phyloP scores from a whole-genome alignment of 164 flowering plant genomes.

The Piper betle region DNA sequence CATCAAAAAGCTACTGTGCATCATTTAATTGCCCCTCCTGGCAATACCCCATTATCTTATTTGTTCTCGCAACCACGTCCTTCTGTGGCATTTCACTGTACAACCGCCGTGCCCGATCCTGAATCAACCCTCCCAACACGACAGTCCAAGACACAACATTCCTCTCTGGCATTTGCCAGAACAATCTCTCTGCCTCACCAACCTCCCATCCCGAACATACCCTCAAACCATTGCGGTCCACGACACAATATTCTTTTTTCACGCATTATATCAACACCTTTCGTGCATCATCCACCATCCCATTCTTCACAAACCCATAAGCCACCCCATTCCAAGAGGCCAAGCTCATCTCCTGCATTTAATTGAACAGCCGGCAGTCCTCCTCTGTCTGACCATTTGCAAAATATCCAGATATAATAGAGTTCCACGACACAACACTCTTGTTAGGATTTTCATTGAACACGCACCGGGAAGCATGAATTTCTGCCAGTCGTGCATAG shows the following conservation, averaged over 20 bases:
- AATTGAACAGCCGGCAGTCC: slow-evolving; percentile 29
- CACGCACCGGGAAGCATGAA: too few relatives aligned
- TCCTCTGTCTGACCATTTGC: background rate
- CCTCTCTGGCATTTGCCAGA: slow-evolving; percentile 36
- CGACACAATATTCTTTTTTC: slow-evolving; percentile 45
- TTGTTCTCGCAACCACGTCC: slow-evolving; percentile 63
- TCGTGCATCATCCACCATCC: slow-evolving; percentile 22
- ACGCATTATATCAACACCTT: slow-evolving; percentile 29
- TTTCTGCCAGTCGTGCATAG: slow-evolving; percentile 6
- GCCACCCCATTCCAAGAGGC: slow-evolving; percentile 49
- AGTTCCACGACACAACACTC: background rate
- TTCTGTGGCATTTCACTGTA: slow-evolving; percentile 50
- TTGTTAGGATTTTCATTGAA: too few relatives aligned
- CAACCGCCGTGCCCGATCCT: slow-evolving; percentile 26
- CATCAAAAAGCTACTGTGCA: too few relatives aligned
- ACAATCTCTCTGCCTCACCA: slow-evolving; percentile 29
- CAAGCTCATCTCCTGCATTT: slow-evolving; percentile 27
- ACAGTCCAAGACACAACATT: slow-evolving; percentile 63
- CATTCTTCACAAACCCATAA: slow-evolving; percentile 29
- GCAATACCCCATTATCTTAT: slow-evolving; percentile 57
- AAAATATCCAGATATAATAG: background rate
- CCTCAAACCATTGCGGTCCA: slow-evolving; percentile 61
- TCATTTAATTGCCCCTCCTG: slow-evolving; percentile 7
- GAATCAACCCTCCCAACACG: slow-evolving; percentile 50
- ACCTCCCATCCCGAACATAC: slow-evolving; percentile 41